Percentiles rank a stretch among this genome's conserved stretches.
Evolutionary conservation across 441 rosid species (phyloP).

Genomic region (Kokia cookei): DNA sequence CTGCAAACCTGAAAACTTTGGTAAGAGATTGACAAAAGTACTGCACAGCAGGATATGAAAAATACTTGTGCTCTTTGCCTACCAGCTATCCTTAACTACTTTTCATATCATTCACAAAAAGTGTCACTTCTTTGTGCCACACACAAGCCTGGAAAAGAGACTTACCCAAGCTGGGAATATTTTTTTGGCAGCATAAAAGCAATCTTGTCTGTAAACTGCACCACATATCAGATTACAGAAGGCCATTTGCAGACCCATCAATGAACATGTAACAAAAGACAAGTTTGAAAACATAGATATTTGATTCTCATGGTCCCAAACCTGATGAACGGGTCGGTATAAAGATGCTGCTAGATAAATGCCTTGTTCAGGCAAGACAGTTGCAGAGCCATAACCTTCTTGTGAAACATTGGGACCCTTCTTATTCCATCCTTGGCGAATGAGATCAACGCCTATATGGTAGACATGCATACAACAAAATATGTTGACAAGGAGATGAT

Average conservation of each 20-base stretch:
- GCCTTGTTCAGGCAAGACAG: constrained; percentile 98
- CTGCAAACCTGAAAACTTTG: not conserved
- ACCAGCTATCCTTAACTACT: not conserved
- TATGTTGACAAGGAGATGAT: not conserved
- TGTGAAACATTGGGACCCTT: constrained; percentile 76
- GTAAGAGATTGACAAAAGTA: not conserved
- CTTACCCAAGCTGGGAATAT: constrained; percentile 93
- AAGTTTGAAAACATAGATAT: constrained; percentile 4
- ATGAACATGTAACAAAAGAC: not conserved
- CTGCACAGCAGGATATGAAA: not conserved
- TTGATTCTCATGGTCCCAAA: constrained; percentile 25
- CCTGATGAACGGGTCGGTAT: constrained; percentile 95
- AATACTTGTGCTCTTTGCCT: not conserved
- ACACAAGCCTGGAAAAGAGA: constrained; percentile 7
- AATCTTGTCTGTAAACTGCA: constrained; percentile 92
- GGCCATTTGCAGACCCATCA: constrained; percentile 7
- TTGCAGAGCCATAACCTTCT: constrained; percentile 97
- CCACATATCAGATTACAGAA: constrained; percentile 26
- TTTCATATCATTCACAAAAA: not conserved
- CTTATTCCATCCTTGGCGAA: constrained; percentile 94
- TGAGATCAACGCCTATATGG: constrained; percentile 70
- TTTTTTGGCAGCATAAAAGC: constrained; percentile 80
- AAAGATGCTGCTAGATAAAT: constrained; percentile 93
- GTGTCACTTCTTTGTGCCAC: not conserved
- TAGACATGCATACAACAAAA: not conserved